These are phyloP conservation scores for Nyssa sinensis DNA, from an alignment of 148 eudicot species.

Conservation along the genomic window DNA sequence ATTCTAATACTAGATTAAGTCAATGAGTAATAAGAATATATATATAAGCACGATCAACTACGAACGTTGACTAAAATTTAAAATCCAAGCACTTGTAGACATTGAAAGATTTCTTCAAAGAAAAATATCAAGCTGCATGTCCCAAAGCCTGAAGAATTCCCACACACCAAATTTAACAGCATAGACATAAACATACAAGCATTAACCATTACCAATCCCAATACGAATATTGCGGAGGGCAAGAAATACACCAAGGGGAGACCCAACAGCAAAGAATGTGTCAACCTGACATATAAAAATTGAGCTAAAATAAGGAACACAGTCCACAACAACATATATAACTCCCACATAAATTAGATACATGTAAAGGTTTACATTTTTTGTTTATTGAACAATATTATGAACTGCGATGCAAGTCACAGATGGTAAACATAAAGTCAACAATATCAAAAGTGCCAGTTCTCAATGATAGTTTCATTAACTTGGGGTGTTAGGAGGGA, in stretches of 20 bases:
- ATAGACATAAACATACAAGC: background rate
- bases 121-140: background rate
- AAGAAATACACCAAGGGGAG: conserved; percentile 98
- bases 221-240: conserved; percentile 94
- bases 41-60: background rate
- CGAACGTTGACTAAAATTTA: background rate
- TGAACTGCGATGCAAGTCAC: background rate
- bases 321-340: background rate
- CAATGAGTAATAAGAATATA: background rate
- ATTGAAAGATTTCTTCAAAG: background rate
- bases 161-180: conserved; percentile 5
- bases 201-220: conserved; percentile 63
- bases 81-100: background rate
- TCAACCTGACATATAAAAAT: conserved; percentile 69
- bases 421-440: background rate
- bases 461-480: background rate
- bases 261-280: conserved; percentile 94
- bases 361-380: background rate
- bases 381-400: background rate
- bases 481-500: background rate
- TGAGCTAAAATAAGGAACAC: conserved; percentile 2
- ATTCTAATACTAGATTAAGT: background rate
- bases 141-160: background rate
- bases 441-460: background rate
- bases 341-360: background rate